Percentiles rank a stretch among this genome's conserved stretches.
These are phyloP conservation scores for Alternaria infectoria DNA, from an alignment of 2,329 filamentous ascomycete genomes.

Conservation along the genomic window DNA sequence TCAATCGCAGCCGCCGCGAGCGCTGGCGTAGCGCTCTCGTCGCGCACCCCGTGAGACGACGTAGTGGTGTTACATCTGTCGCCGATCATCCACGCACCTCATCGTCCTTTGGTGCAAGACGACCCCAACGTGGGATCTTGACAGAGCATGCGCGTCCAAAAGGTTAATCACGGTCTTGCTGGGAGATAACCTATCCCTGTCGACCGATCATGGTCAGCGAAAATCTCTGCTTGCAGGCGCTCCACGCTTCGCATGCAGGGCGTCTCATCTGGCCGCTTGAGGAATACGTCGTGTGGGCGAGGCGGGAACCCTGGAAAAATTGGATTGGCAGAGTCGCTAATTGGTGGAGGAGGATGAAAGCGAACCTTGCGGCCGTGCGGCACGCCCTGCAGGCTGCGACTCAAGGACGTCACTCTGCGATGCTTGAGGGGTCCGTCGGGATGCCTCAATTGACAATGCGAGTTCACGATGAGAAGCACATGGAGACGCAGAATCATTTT, in stretches of 20 bases:
- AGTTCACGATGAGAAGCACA: neutral
- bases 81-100: neutral
- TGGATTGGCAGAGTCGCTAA: constrained; percentile 2
- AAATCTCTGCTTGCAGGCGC: constrained; percentile 19
- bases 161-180: neutral
- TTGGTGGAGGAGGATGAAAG: constrained; percentile 17
- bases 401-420: constrained; percentile 20
- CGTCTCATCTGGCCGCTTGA: neutral
- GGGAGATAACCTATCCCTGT: neutral
- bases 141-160: neutral
- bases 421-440: neutral
- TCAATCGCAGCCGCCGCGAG: constrained; percentile 1
- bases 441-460: neutral
- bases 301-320: constrained; percentile 1
- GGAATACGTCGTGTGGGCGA: neutral
- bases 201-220: constrained; percentile 4
- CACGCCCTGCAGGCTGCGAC: constrained; percentile 23
- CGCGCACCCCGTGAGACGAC: neutral
- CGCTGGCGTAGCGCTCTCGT: constrained; percentile 1
- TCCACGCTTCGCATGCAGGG: constrained; percentile 9
- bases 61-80: constrained; percentile 1
- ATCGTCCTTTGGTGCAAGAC: neutral
- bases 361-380: constrained; percentile 18
- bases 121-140: neutral
- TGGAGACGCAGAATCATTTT: neutral